Percentiles rank a stretch among this genome's conserved stretches.
Evolutionary conservation across 225 moss, liverwort and hornwort species (phyloP).

Genomic region (Takakia lepidozioides): DNA sequence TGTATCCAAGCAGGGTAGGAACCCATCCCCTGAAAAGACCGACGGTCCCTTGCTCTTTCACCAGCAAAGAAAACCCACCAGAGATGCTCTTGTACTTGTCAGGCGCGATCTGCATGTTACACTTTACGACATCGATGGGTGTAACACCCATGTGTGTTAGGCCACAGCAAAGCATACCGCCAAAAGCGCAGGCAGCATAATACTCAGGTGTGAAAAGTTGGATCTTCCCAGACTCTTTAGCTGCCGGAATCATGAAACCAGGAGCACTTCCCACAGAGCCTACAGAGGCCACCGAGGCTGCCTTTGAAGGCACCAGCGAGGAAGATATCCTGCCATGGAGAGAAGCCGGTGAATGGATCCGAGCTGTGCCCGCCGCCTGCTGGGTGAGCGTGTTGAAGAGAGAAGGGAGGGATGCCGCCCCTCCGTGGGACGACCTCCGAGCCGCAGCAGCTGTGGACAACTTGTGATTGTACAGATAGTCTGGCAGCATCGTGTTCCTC

Average conservation of each 20-base stretch:
- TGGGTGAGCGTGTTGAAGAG: constrained; percentile 12
- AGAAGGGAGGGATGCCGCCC: constrained; percentile 1
- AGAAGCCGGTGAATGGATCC: constrained; percentile 17
- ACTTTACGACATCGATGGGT: constrained; percentile 67
- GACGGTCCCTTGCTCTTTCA: constrained; percentile 49
- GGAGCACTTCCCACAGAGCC: constrained; percentile 25
- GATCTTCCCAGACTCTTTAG: constrained; percentile 51
- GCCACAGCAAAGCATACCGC: constrained; percentile 61
- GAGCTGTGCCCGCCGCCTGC: background rate
- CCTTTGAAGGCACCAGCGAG: background rate
- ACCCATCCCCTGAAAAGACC: constrained; percentile 55
- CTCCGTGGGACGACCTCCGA: background rate
- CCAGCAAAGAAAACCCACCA: constrained; percentile 41
- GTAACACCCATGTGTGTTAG: constrained; percentile 58
- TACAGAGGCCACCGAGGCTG: constrained; percentile 1
- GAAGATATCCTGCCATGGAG: constrained; percentile 34
- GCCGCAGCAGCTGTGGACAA: constrained; percentile 1
- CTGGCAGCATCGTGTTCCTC: constrained; percentile 18
- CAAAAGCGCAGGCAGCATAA: constrained; percentile 55
- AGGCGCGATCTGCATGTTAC: constrained; percentile 79
- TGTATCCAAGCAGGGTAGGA: constrained; percentile 75
- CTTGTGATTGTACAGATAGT: constrained; percentile 32
- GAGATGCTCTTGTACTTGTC: constrained; percentile 50
- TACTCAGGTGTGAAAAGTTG: constrained; percentile 45
- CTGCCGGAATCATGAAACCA: constrained; percentile 24